Base-by-base conservation (phyloP, 2,329 filamentous ascomycete genomes). In the Calonectria crousiana region DNA sequence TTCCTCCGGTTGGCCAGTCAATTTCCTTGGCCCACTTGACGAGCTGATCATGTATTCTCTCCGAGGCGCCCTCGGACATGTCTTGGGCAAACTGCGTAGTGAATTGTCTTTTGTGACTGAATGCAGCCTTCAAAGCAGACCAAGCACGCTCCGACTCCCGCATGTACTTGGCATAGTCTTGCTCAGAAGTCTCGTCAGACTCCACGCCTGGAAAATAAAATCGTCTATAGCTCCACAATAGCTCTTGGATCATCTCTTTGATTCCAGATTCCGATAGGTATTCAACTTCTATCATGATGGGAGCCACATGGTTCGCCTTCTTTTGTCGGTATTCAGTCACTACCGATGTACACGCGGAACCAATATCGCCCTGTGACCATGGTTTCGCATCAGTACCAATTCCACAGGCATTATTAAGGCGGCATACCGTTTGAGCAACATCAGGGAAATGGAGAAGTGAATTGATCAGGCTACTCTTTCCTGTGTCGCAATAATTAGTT, bases 71-170 rank as follows among this genome's bases (percentile, higher is more conserved):
- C 3, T 82, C 77, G 0, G 82, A 80, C 77, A 78, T 81, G 41
- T 83, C 81, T 26, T 71, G 64, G 6, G 79, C 71, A 32, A 79
- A 74, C 0, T 69, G 52, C 41, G 78, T 73, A 16, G 64, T 81
- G 62, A 84, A 83, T 3, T 73, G 66, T 10, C 56, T 41, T 28
- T 82, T 75, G 67, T 84, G 81, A 11, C 77, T 72, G 74, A 85
- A 82, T 64, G 85, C 80, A 62, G 85, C 78, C 68, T 82, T 66
- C 32, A 86, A 67, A 76, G 85, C 77, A 79, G 80, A 79, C 87
- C 88, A 72, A 82, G 89, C 79, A 84, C 90, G 75, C n/a, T 78
- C 79, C 0, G 84, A 84, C 69, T 83, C 78, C 28, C 76, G 69
- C 68, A 78, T 74, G 28, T 77, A 81, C 4, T 73, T 73, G 34